A percentile compares a stretch with the other conserved stretches of the same genome.
Conservation (phyloP, 805 yeast genomes). For the Jamesozyma gamospora region DNA sequence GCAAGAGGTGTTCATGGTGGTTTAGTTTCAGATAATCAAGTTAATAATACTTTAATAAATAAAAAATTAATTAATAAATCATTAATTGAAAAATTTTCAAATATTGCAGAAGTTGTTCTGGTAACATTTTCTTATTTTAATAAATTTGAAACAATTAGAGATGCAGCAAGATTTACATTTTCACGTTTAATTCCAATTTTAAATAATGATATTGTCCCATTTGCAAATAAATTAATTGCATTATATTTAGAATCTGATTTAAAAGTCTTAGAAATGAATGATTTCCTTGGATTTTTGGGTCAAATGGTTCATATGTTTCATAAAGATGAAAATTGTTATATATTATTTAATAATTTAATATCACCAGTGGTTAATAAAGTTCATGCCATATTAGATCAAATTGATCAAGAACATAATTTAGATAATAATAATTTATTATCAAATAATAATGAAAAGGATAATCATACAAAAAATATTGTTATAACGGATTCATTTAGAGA, state of each 20-base stretch:
- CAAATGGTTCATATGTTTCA: slow-evolving; percentile 77
- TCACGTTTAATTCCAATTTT: slow-evolving; percentile 78
- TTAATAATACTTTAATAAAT: slow-evolving; percentile 29
- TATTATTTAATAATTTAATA: slow-evolving; percentile 60
- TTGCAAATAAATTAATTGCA: slow-evolving; percentile 60
- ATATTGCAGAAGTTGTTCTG: slow-evolving; percentile 71
- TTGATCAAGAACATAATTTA: slow-evolving; percentile 24
- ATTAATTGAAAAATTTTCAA: slow-evolving; percentile 42
- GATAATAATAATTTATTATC: neutral
- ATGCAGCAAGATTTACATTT: slow-evolving; percentile 77
- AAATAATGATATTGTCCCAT: slow-evolving; percentile 40
- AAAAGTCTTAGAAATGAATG: slow-evolving; percentile 57
- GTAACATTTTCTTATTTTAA: slow-evolving; percentile 73
- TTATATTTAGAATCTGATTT: slow-evolving; percentile 49
- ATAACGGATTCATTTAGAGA: slow-evolving; percentile 59
- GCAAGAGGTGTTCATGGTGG: slow-evolving; percentile 69
- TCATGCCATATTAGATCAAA: slow-evolving; percentile 38
- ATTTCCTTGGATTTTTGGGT: slow-evolving; percentile 76
- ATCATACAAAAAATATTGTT: slow-evolving; percentile 20
- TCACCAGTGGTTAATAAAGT: slow-evolving; percentile 66
- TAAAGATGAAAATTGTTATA: slow-evolving; percentile 56
- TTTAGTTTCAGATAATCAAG: slow-evolving; percentile 31
- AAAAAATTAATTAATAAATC: slow-evolving; percentile 23
- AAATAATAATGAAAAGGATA: slow-evolving; percentile 4
- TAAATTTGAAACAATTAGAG: slow-evolving; percentile 61